These are phyloP conservation scores for Ustilago tritici DNA, from an alignment of 1,284 basidiomycete species.

Conservation along the genomic window DNA sequence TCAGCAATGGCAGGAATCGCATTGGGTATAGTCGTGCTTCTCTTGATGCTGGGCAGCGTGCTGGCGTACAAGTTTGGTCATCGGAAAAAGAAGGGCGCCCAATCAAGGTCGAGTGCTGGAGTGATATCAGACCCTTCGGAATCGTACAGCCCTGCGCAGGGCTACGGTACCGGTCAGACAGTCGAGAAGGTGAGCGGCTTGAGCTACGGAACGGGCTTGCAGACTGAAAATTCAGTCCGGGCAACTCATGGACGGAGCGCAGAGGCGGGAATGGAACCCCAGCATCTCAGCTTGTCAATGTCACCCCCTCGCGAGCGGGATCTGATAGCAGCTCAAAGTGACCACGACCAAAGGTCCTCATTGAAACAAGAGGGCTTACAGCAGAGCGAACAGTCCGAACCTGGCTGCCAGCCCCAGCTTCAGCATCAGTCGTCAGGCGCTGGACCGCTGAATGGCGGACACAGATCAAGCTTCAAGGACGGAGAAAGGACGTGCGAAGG, in stretches of 20 bases:
- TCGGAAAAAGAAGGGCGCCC: conserved; percentile 7
- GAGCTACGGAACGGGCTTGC: background rate
- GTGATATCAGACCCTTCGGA: background rate
- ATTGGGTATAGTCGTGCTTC: conserved; percentile 10
- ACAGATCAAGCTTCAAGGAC: background rate
- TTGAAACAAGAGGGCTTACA: background rate
- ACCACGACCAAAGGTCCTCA: background rate
- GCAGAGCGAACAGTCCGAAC: background rate
- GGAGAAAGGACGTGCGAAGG: conserved; percentile 16
- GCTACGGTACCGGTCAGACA: background rate
- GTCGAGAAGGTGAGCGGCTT: background rate
- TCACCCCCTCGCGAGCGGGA: background rate
- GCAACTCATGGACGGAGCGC: background rate
- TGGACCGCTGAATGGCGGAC: background rate
- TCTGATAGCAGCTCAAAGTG: background rate
- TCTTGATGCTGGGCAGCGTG: conserved; percentile 5
- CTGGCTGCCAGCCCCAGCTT: too few species aligned
- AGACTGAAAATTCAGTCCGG: background rate
- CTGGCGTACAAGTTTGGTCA: conserved; percentile 5
- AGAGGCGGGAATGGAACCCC: background rate
- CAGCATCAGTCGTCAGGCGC: background rate
- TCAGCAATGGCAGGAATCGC: conserved; percentile 11
- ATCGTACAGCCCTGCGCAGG: background rate
- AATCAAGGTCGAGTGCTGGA: too few species aligned
- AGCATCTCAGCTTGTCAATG: background rate